Evolutionary conservation across 306 rosid species (phyloP), one percentile per base, ranked within the genome.

Genomic region (Cicer yamashitae): DNA sequence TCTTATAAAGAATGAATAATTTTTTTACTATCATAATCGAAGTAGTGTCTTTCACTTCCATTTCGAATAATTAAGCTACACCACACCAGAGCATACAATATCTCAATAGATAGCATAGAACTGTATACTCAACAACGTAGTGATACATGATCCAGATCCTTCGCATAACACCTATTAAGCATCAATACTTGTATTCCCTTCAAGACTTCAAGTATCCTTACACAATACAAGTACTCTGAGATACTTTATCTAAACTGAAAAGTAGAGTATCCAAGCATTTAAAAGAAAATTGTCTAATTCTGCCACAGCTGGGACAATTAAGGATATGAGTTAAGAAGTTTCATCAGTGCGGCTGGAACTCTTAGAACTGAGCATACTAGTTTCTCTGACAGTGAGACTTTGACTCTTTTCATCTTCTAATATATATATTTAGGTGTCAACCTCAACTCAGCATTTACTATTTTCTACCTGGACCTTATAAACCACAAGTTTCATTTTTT

Each of bases 31-130:
- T 70, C 40, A 1, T 75, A 60, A 8, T 39, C 67, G 50, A 81
- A 59, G 62, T 46, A 17, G 7, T 9, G 7, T 10, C 73, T 18
- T 18, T 60, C 12, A 13, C 30, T 25, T 52, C 68, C 66, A 67
- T 73, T 46, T 69, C 47, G 45, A 22, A 50, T 52, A 54, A 50
- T 69, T 18, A 44, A 44, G 40, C 22, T 53, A 59, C 34, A 67
- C 58, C 51, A 52, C 11, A 7, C 25, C 8, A 54, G 8, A 62
- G 59, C 76, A 69, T 9, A 73, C 70, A 73, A 47, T 72, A 43
- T 67, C 61, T 38, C 50, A 60, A 67, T 8, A 43, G 57, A 57
- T 22, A 65, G 41, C 67, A 61, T 20, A 48, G 38, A 74, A 74
- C 2, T 72, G 43, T 47, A 53, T 45, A 50, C 57, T 67, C 57